Evolutionary conservation across 768 basidiomycete species (phyloP), one percentile per base, ranked within the genome.

Genomic region (Amanita exitialis): DNA sequence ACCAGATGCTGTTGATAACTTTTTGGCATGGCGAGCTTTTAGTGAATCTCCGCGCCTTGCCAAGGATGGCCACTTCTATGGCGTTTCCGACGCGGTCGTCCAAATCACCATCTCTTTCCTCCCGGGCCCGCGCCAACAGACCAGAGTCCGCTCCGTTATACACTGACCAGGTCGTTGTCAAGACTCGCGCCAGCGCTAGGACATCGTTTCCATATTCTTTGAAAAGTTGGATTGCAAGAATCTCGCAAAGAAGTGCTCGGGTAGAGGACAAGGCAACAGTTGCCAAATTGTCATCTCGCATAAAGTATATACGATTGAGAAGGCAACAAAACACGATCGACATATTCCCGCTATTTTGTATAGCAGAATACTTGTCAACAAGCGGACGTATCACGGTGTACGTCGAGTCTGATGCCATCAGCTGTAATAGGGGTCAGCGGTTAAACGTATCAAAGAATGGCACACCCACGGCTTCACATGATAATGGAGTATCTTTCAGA

Each of bases 341-440:
- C 62, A 83, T 79, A 67, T 96, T 97, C 21, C 86, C 84, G 41
- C 71, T 62, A 23, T 72, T 75, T 61, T 90, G 86, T 44, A 92
- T 68, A 8, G 74, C 72, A 27, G 77, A 69, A 65, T 96, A 96
- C 68, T 93, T 95, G 53, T 93, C 87, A 43, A 83, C 79, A 28
- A 97, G 74, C 0, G 94, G 94, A 34, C 83, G 85, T 49, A 95
- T 74, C 54, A 97, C 82, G 1, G 90, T 86, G 62, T 96, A 96
- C 1, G 87, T 91, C 32, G 93, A 76, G 63, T 97, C 94, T 1
- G 94, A 90, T 1, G 85, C 83, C 1, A 76, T 77, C 41, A 96
- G 71, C 83, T 94, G 65, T 13, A 47, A 49, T 23, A 9, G 38
- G 35, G 49, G 25, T 42, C 10, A 34, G 53, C 48, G 16, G 52